Percentiles rank a stretch among this genome's conserved stretches.
Conservation (phyloP, 345 rosid species). For the Viola odorata region DNA sequence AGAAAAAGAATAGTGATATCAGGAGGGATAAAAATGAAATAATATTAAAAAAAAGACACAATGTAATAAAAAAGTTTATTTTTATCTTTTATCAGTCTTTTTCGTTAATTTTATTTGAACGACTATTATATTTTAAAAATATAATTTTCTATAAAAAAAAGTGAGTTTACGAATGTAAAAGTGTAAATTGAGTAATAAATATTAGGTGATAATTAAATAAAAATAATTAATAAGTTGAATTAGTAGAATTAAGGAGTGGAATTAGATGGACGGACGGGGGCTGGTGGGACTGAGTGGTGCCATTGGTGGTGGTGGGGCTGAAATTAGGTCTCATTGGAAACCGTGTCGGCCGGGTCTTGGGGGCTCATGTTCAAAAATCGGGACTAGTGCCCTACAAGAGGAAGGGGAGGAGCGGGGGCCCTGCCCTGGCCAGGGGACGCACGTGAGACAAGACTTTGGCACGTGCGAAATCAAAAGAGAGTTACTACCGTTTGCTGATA, state of each 20-base stretch:
- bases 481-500: background rate
- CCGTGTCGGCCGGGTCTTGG: slow-evolving; percentile 48
- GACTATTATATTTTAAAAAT: too few relatives aligned
- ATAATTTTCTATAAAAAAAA: too few relatives aligned
- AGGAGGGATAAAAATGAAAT: too few relatives aligned
- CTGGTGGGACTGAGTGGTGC: background rate
- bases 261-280: background rate
- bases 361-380: slow-evolving; percentile 31
- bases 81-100: too few relatives aligned
- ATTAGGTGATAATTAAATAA: too few relatives aligned
- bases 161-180: too few relatives aligned
- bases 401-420: background rate
- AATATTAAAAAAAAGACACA: too few relatives aligned
- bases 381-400: slow-evolving; percentile 27
- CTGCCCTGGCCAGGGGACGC: slow-evolving; percentile 9
- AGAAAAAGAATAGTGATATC: too few relatives aligned
- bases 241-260: background rate
- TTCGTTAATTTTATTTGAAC: too few relatives aligned
- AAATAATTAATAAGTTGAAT: too few relatives aligned
- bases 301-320: slow-evolving; percentile 6
- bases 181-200: too few relatives aligned
- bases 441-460: slow-evolving; percentile 33
- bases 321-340: slow-evolving; percentile 21
- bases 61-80: too few relatives aligned
- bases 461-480: slow-evolving; percentile 22